phyloP scores from a whole-genome alignment of 2,329 filamentous ascomycete genomes.

The Simplicillium sp. region DNA sequence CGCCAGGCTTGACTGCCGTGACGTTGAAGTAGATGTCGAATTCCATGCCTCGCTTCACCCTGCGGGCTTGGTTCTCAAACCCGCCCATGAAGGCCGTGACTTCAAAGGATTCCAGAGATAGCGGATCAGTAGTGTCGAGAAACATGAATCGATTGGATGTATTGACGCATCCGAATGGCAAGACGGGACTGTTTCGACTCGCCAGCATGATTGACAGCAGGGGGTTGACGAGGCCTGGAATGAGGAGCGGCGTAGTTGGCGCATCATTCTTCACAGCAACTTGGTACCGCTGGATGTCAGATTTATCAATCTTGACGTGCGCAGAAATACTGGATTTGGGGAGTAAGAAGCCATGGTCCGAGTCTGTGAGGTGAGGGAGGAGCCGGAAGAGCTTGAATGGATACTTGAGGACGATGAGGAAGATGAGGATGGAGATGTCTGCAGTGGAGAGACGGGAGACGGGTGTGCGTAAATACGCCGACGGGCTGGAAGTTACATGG shows the following conservation, averaged over 20 bases:
- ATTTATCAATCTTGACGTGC: slow-evolving; percentile 5
- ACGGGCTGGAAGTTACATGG: slow-evolving; percentile 1
- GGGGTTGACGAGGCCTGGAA: slow-evolving; percentile 6
- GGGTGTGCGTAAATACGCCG: slow-evolving; percentile 5
- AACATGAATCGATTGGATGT: slow-evolving; percentile 6
- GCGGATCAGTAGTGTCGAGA: slow-evolving; percentile 4
- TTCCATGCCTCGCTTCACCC: slow-evolving; percentile 7
- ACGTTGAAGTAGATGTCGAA: slow-evolving; percentile 6
- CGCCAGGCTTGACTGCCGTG: slow-evolving; percentile 2
- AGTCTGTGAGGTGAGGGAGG: slow-evolving; percentile 2
- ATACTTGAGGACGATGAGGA: slow-evolving; percentile 5
- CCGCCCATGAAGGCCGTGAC: slow-evolving; percentile 6
- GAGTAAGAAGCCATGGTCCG: slow-evolving; percentile 5
- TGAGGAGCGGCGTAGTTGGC: slow-evolving; percentile 4
- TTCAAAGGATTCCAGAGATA: slow-evolving; percentile 3
- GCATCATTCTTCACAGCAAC: background rate
- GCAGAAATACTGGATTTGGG: slow-evolving; percentile 6
- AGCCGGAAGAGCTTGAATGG: slow-evolving; percentile 1
- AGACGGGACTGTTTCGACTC: slow-evolving; percentile 5
- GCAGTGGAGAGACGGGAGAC: slow-evolving; percentile 5
- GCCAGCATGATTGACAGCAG: slow-evolving; percentile 8
- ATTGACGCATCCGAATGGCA: slow-evolving; percentile 7
- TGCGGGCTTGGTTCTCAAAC: slow-evolving; percentile 1
- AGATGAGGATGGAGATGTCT: slow-evolving; percentile 5
- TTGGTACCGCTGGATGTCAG: slow-evolving; percentile 5